Evolutionary conservation across 2,329 filamentous ascomycete genomes (phyloP).

Genomic region (Clonostachys byssicola): DNA sequence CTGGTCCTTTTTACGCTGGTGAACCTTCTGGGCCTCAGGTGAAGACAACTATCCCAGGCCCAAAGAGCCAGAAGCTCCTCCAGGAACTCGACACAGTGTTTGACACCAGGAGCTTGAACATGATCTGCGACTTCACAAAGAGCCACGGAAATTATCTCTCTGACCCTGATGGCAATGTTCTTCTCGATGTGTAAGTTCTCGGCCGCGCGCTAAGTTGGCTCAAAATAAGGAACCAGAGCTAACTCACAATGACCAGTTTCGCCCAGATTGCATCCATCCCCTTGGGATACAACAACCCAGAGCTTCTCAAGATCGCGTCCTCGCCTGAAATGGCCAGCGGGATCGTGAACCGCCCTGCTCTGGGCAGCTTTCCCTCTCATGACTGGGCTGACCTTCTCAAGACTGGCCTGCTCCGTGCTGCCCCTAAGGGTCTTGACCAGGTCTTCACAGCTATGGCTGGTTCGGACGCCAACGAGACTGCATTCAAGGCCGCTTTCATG

Average conservation of each 20-base stretch:
- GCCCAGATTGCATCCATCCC: constrained; percentile 93
- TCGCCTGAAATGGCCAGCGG: constrained; percentile 76
- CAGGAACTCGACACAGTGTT: constrained; percentile 74
- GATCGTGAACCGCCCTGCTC: constrained; percentile 82
- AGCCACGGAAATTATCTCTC: constrained; percentile 78
- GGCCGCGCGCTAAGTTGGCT: no score
- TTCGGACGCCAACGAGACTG: constrained; percentile 90
- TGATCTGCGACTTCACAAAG: constrained; percentile 72
- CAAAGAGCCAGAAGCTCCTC: constrained; percentile 65
- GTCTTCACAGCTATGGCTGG: constrained; percentile 89
- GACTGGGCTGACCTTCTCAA: constrained; percentile 80
- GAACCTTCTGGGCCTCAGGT: constrained; percentile 50
- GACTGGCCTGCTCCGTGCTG: constrained; percentile 75
- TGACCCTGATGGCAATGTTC: constrained; percentile 66
- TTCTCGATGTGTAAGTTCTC: constrained; percentile 63
- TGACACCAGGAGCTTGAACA: constrained; percentile 81
- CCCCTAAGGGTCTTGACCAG: constrained; percentile 78
- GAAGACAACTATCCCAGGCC: constrained; percentile 67
- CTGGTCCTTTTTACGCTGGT: constrained; percentile 34
- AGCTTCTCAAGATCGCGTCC: constrained; percentile 64
- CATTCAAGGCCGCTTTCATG: constrained; percentile 96
- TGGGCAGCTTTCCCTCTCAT: constrained; percentile 85
- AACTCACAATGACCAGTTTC: constrained; percentile 44
- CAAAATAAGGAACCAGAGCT: not conserved
- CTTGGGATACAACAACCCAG: constrained; percentile 87